A percentile compares a stretch with the other conserved stretches of the same genome.
These are phyloP conservation scores for Closterium sp. DNA, from an alignment of 139 green algal genomes.

Conservation along the genomic window DNA sequence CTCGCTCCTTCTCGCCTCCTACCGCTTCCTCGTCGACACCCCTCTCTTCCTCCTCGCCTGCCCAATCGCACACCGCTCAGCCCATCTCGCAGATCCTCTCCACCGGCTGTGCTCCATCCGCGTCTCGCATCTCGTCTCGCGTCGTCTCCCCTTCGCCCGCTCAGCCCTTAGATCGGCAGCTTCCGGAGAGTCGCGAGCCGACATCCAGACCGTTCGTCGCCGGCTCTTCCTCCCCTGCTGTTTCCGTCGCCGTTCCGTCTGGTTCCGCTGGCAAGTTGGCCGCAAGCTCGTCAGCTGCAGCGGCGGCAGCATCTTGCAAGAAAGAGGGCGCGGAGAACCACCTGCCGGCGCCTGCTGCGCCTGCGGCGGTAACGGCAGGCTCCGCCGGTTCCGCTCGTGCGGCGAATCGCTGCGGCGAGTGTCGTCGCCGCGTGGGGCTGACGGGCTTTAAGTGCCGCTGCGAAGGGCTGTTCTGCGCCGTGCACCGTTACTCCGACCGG, in stretches of 20 bases:
- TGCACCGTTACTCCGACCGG: slow-evolving; percentile 78
- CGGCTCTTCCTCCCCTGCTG: not conserved
- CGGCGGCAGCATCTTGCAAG: not conserved
- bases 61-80: not conserved
- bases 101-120: not conserved
- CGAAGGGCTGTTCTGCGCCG: slow-evolving; percentile 70
- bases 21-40: not conserved
- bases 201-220: not conserved
- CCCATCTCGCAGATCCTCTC: not conserved
- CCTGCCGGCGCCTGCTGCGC: not conserved
- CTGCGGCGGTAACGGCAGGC: not conserved
- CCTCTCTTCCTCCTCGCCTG: not conserved
- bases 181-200: not conserved
- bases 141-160: not conserved
- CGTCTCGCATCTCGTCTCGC: not conserved
- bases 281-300: not conserved
- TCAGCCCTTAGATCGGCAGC: not conserved
- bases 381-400: not conserved
- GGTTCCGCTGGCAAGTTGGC: not conserved
- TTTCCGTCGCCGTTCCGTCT: not conserved
- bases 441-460: slow-evolving; percentile 90
- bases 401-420: slow-evolving; percentile 52
- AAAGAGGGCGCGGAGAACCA: not conserved
- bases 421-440: slow-evolving; percentile 71
- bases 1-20: not conserved